A percentile compares a stretch with the other conserved stretches of the same genome.
These are phyloP conservation scores for Annulohypoxylon bovei DNA, from an alignment of 495 filamentous ascomycete genomes.

Conservation along the genomic window DNA sequence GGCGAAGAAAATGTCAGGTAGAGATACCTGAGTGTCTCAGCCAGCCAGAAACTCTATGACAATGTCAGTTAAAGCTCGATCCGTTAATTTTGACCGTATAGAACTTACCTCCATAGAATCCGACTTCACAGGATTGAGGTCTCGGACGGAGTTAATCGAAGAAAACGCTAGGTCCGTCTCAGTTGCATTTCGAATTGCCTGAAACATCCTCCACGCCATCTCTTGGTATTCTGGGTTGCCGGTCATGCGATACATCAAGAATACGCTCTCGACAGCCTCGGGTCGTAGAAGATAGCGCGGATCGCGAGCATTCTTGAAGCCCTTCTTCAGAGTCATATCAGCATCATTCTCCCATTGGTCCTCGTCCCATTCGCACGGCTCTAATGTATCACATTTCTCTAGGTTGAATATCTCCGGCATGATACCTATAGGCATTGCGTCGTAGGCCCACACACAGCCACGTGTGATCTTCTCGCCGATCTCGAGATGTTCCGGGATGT, in stretches of 20 bases:
- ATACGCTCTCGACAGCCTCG: constrained; percentile 77
- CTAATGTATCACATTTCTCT: constrained; percentile 58
- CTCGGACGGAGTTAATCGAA: constrained; percentile 39
- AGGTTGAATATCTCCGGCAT: constrained; percentile 76
- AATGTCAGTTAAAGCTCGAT: constrained; percentile 15
- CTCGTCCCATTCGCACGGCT: constrained; percentile 43
- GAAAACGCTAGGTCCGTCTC: constrained; percentile 58
- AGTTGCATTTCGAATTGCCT: constrained; percentile 68
- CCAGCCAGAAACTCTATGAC: constrained; percentile 61
- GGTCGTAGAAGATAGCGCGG: constrained; percentile 62
- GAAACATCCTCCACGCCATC: constrained; percentile 81
- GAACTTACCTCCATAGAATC: constrained; percentile 58
- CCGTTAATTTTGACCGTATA: not conserved
- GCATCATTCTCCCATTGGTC: constrained; percentile 18
- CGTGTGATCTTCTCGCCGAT: constrained; percentile 76
- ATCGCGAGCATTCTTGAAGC: constrained; percentile 45
- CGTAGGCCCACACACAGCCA: constrained; percentile 83
- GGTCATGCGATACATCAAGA: constrained; percentile 79
- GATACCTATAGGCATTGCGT: constrained; percentile 73
- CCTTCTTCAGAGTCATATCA: constrained; percentile 30
- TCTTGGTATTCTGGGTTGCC: constrained; percentile 73
- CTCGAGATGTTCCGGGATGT: constrained; percentile 69
- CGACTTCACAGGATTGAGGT: constrained; percentile 40
- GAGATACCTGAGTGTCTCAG: constrained; percentile 86
- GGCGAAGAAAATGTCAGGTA: constrained; percentile 83